Conservation (phyloP, 495 filamentous ascomycete species). For the Aspergillus leporis region DNA sequence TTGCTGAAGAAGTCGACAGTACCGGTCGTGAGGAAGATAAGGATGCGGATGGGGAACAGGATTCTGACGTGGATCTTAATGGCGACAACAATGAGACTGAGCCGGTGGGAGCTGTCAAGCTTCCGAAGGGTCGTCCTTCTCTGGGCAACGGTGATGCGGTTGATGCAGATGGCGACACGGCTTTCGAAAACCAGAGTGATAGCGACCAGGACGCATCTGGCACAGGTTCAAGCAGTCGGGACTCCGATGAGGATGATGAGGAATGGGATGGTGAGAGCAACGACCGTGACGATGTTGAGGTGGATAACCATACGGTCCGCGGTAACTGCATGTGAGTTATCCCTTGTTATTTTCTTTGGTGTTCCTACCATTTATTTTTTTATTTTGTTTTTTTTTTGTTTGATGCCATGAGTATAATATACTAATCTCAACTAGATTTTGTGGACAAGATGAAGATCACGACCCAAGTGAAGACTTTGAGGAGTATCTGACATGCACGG, state of each 20-base stretch:
- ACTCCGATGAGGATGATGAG: slow-evolving; percentile 72
- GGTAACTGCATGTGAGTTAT: slow-evolving; percentile 67
- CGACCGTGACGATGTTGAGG: slow-evolving; percentile 63
- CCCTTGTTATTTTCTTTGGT: slow-evolving; percentile 13
- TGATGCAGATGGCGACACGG: slow-evolving; percentile 47
- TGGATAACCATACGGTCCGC: slow-evolving; percentile 59
- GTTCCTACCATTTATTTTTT: slow-evolving; percentile 13
- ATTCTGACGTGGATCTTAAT: slow-evolving; percentile 25
- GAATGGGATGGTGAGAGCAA: slow-evolving; percentile 67
- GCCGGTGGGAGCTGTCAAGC: slow-evolving; percentile 75
- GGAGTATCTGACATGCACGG: slow-evolving; percentile 72
- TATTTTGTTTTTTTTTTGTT: slow-evolving; percentile 2
- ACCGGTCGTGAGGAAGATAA: slow-evolving; percentile 29
- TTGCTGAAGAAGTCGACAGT: slow-evolving; percentile 42
- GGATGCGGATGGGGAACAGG: slow-evolving; percentile 34
- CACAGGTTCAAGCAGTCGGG: slow-evolving; percentile 56
- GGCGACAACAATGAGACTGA: slow-evolving; percentile 53
- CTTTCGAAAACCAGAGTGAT: slow-evolving; percentile 41
- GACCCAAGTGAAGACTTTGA: slow-evolving; percentile 89
- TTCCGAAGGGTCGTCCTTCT: slow-evolving; percentile 54
- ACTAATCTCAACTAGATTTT: slow-evolving; percentile 54
- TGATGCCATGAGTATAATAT: slow-evolving; percentile 24
- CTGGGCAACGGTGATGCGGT: slow-evolving; percentile 42
- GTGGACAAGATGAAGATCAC: slow-evolving; percentile 78
- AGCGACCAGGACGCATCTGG: slow-evolving; percentile 51